Conservation (phyloP, 306 rosid species). For the Astragalus glycyphyllos region DNA sequence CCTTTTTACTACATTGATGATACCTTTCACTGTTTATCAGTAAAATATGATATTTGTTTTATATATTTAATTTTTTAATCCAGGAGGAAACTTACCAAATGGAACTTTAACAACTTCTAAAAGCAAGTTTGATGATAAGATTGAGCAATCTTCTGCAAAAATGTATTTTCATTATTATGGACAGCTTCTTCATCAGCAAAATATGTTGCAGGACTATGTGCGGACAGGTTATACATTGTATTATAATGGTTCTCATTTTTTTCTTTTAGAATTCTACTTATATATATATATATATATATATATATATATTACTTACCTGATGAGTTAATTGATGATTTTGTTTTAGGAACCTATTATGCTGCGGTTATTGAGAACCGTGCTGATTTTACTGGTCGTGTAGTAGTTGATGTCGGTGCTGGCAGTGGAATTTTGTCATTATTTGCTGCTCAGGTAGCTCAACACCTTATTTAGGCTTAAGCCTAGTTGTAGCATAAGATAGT, state of each 20-base stretch:
- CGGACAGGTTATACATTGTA: constrained; percentile 74
- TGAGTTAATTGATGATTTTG: constrained; percentile 25
- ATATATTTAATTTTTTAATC: constrained; percentile 8
- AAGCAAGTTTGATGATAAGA: constrained; percentile 92
- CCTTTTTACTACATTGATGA: not conserved
- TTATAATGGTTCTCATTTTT: constrained; percentile 4
- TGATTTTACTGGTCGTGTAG: constrained; percentile 85
- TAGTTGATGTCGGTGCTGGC: constrained; percentile 98
- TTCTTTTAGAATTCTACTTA: constrained; percentile 6
- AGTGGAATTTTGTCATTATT: constrained; percentile 95
- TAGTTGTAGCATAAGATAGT: constrained; percentile 15
- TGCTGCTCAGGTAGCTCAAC: constrained; percentile 90
- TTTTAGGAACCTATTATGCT: constrained; percentile 85
- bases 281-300: constrained; percentile 13
- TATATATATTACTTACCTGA: constrained; percentile 23
- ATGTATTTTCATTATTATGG: constrained; percentile 98
- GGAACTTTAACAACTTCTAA: constrained; percentile 60
- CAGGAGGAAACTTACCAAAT: constrained; percentile 65
- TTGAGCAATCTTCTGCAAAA: constrained; percentile 91
- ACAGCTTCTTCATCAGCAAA: constrained; percentile 91
- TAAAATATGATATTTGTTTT: constrained; percentile 5
- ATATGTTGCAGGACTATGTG: constrained; percentile 96
- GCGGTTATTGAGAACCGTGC: constrained; percentile 90
- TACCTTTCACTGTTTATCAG: constrained; percentile 2
- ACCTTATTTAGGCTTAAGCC: constrained; percentile 12